These are phyloP conservation scores for Aspergillus luchuensis DNA, from an alignment of 2,329 filamentous ascomycete genomes.

Conservation along the genomic window DNA sequence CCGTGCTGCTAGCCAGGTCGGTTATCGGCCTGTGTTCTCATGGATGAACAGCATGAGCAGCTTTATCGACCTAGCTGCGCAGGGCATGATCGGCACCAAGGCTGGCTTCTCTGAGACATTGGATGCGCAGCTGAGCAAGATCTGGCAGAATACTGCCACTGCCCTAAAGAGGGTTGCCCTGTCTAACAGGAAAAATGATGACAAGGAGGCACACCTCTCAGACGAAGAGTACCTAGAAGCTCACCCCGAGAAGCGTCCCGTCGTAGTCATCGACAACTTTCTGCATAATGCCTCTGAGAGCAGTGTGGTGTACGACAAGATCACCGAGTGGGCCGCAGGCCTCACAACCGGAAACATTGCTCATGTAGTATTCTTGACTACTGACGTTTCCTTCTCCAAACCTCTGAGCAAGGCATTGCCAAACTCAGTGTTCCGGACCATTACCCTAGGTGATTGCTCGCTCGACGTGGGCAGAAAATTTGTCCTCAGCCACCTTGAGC, in stretches of 20 bases:
- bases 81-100: slow-evolving; percentile 91
- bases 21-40: slow-evolving; percentile 90
- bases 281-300: slow-evolving; percentile 73
- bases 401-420: slow-evolving; percentile 83
- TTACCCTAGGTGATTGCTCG: slow-evolving; percentile 82
- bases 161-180: slow-evolving; percentile 79
- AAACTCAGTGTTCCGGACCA: slow-evolving; percentile 84
- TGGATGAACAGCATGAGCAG: slow-evolving; percentile 96
- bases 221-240: slow-evolving; percentile 89
- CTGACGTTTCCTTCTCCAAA: slow-evolving; percentile 85
- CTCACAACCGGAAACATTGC: slow-evolving; percentile 85
- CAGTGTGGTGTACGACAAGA: slow-evolving; percentile 69
- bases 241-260: slow-evolving; percentile 78
- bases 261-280: slow-evolving; percentile 91
- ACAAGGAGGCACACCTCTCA: slow-evolving; percentile 70
- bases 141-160: slow-evolving; percentile 77
- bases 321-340: slow-evolving; percentile 86
- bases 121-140: slow-evolving; percentile 85
- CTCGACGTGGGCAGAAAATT: slow-evolving; percentile 86
- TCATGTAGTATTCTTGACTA: slow-evolving; percentile 92
- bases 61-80: slow-evolving; percentile 86
- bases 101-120: slow-evolving; percentile 91
- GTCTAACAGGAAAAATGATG: slow-evolving; percentile 67
- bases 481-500: slow-evolving; percentile 77
- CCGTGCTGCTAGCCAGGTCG: slow-evolving; percentile 77